Evolutionary conservation across 192 early-diverging fungal species (phyloP), one percentile per base, ranked within the genome.

Genomic region (Coemansia reversa): DNA sequence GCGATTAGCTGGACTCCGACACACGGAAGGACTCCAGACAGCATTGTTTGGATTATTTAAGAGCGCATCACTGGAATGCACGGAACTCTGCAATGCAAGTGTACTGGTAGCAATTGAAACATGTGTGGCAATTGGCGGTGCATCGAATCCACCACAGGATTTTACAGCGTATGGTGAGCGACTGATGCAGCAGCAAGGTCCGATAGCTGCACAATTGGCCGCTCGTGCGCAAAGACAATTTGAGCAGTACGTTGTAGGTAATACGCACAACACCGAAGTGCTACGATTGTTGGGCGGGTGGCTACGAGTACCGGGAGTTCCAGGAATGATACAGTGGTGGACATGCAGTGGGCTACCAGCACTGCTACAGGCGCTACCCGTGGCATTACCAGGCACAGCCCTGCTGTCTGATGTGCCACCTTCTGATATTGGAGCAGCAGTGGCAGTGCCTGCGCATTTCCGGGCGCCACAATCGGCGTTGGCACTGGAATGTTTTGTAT

Each of bases 341-440:
- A 27, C 28, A 11, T 29, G 67, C 0, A 64, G 62, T 35, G 76
- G 76, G 0, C 58, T 74, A n/a, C 35, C 19, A 2, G 24, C 65
- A 20, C 62, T 79, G 14, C 16, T 79, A 19, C 18, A 35, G 18
- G 66, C 76, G 20, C 62, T 79, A 48, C 18, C 39, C 3, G 28
- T 79, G 18, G 60, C 71, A 33, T 45, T 79, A 9, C 72, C 76
- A 0, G 76, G 76, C 0, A 79, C 76, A 3, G 62, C 76, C 6
- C 49, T 79, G 51, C 65, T 79, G 20, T 60, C 67, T 2, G 20
- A 7, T 27, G 56, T 7, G 27, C 22, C 20, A 2, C 33, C 33
- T 1, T n/a, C 58, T 1, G 57, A 61, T 3, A 16, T 22, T 1
- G 39, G 52, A 7, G 30, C 42, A 25, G 71, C 60, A 6, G 28